Conservation (phyloP, 1,139 yeast species). For the Pichia sp. region DNA sequence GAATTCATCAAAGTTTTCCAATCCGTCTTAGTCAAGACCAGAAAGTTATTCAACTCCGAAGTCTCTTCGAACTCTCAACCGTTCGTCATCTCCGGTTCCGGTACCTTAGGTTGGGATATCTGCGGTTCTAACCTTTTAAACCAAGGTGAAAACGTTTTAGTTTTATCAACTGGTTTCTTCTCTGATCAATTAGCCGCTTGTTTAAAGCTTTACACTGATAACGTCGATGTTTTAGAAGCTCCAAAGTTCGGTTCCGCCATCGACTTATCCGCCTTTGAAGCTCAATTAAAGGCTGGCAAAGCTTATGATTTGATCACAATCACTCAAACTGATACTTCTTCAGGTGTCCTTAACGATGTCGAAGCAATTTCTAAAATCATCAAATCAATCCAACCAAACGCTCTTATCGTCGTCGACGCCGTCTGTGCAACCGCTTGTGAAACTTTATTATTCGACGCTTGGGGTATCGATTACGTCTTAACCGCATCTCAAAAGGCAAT, state of each 20-base stretch:
- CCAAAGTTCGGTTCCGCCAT: slow-evolving; percentile 66
- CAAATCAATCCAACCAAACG: slow-evolving; percentile 67
- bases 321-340: slow-evolving; percentile 96
- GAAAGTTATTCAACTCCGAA: slow-evolving; percentile 72
- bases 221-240: slow-evolving; percentile 66
- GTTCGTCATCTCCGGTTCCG: slow-evolving; percentile 83
- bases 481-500: slow-evolving; percentile 96
- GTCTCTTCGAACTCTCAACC: slow-evolving; percentile 64
- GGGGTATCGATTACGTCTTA: slow-evolving; percentile 88
- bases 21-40: slow-evolving; percentile 60
- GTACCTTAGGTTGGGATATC: slow-evolving; percentile 95
- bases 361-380: slow-evolving; percentile 60
- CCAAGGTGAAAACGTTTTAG: slow-evolving; percentile 67
- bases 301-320: slow-evolving; percentile 70
- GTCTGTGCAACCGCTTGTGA: slow-evolving; percentile 95
- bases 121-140: slow-evolving; percentile 73
- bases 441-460: slow-evolving; percentile 76
- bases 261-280: slow-evolving; percentile 49
- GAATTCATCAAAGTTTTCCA: slow-evolving; percentile 78
- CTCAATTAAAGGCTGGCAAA: slow-evolving; percentile 29
- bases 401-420: slow-evolving; percentile 86
- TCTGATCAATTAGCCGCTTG: slow-evolving; percentile 86
- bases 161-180: slow-evolving; percentile 91
- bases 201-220: slow-evolving; percentile 68
- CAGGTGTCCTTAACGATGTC: slow-evolving; percentile 83